Percentiles rank a stretch among this genome's conserved stretches.
These are phyloP conservation scores for Nannizzia gypsea DNA, from an alignment of 2,329 filamentous ascomycete genomes.

Conservation along the genomic window DNA sequence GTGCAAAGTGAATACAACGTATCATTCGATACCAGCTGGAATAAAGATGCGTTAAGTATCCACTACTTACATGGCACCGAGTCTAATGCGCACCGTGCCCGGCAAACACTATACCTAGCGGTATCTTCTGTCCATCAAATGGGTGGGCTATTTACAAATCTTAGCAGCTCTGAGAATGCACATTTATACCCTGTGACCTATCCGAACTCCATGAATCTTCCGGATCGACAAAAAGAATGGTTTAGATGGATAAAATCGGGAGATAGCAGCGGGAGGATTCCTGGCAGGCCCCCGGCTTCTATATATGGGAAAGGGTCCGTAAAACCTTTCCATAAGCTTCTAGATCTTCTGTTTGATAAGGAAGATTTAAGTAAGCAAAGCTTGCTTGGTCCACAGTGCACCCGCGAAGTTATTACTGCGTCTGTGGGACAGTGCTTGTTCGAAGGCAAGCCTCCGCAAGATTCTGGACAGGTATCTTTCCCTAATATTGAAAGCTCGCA, in stretches of 20 bases:
- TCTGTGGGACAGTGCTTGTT: constrained; percentile 32
- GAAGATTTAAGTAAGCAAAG: neutral
- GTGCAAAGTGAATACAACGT: constrained; percentile 24
- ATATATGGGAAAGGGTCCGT: constrained; percentile 9
- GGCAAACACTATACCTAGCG: constrained; percentile 26
- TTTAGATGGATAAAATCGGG: constrained; percentile 28
- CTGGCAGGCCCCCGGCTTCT: constrained; percentile 9
- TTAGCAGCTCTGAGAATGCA: constrained; percentile 21
- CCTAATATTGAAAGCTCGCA: neutral
- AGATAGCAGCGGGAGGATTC: constrained; percentile 15
- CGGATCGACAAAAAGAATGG: constrained; percentile 26
- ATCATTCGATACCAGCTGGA: constrained; percentile 17
- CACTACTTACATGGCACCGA: constrained; percentile 26
- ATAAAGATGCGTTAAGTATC: constrained; percentile 19
- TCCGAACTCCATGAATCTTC: constrained; percentile 20
- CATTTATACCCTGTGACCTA: constrained; percentile 19
- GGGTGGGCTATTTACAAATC: constrained; percentile 27
- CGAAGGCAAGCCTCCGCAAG: constrained; percentile 10
- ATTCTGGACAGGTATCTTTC: constrained; percentile 1
- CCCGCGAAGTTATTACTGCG: constrained; percentile 27
- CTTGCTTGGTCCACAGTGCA: neutral
- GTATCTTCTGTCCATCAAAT: constrained; percentile 14
- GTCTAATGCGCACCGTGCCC: constrained; percentile 22
- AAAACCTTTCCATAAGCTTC: constrained; percentile 8
- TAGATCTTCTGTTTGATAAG: constrained; percentile 9